A percentile compares a stretch with the other conserved stretches of the same genome.
Conservation (phyloP, 129 eudicot species). For the Flaveria bidentis region DNA sequence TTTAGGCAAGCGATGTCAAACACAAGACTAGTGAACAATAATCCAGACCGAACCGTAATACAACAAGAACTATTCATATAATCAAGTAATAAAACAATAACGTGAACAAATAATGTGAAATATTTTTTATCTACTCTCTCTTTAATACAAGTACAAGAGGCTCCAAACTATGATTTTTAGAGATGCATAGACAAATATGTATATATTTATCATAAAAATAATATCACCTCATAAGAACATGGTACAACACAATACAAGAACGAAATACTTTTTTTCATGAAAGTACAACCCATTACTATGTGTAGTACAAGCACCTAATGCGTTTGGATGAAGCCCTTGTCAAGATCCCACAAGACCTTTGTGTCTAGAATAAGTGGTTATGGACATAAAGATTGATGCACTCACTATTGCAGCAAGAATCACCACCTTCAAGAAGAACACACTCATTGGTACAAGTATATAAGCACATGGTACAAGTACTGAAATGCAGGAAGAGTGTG, state of each 20-base stretch:
- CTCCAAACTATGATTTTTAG: too few species aligned
- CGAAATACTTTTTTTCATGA: background rate
- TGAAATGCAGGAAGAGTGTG: background rate
- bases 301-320: slow-evolving; percentile 24
- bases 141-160: background rate
- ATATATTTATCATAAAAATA: too few species aligned
- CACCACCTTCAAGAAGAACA: slow-evolving; percentile 55
- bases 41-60: too few species aligned
- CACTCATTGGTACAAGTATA: slow-evolving; percentile 6
- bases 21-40: too few species aligned
- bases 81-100: background rate
- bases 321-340: slow-evolving; percentile 19
- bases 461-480: slow-evolving; percentile 13
- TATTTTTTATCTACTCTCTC: background rate
- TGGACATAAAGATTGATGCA: slow-evolving; percentile 66
- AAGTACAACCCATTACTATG: slow-evolving; percentile 20
- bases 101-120: background rate
- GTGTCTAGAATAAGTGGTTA: slow-evolving; percentile 77
- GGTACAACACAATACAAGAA: slow-evolving; percentile 18
- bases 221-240: background rate
- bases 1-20: too few species aligned
- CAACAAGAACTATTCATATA: background rate
- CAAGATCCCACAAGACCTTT: slow-evolving; percentile 88
- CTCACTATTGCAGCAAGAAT: slow-evolving; percentile 54
- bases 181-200: too few species aligned